Evolutionary conservation across 202 grass and related monocot species (phyloP), one percentile per base, ranked within the genome.

Genomic region (Sporobolus alterniflorus): DNA sequence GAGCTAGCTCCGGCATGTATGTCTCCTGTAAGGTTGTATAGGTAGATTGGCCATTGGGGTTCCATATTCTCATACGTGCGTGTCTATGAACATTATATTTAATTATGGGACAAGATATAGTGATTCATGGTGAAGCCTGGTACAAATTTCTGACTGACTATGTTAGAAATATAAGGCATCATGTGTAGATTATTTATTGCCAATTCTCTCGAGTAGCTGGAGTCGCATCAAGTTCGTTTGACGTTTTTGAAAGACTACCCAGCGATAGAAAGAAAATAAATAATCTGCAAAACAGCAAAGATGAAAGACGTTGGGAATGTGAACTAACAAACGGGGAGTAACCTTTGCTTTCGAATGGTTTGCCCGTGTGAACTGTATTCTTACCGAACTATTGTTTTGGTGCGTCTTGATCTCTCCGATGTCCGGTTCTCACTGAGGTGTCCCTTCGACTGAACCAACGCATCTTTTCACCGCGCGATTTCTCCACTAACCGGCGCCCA

Each of bases 1-100:
- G 64, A 75, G 69, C 16, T 62, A 64, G 52, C 68, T 51, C 26
- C 17, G 40, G 84, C 84, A 12, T 87, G 74, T 90, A 65, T 28
- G 67, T 81, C 66, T 79, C 64, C n/a, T 34, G 26, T 83, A 62
- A 64, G 79, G 44, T 14, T 75, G 52, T 70, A 69, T 80, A 71
- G n/a, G 63, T 75, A 79, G 81, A 83, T 70, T 56, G 61, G 4
- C 26, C 62, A 10, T 30, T 75, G 60, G 88, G 61, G 51, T 49
- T 80, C 44, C 44, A 44, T 20, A 22, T 9, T 84, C 6, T 77
- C 56, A 41, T 50, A 16, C 50, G 52, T 62, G 11, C 67, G 61
- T 50, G 63, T 74, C 6, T 47, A 56, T 25, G 74, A 24, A 15
- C 64, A 56, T 74, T 69, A 63, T 64, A 69, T 75, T 74, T 64